phyloP scores from a whole-genome alignment of 352 stramenopile genomes.

The Hyaloperonospora brassicae region DNA sequence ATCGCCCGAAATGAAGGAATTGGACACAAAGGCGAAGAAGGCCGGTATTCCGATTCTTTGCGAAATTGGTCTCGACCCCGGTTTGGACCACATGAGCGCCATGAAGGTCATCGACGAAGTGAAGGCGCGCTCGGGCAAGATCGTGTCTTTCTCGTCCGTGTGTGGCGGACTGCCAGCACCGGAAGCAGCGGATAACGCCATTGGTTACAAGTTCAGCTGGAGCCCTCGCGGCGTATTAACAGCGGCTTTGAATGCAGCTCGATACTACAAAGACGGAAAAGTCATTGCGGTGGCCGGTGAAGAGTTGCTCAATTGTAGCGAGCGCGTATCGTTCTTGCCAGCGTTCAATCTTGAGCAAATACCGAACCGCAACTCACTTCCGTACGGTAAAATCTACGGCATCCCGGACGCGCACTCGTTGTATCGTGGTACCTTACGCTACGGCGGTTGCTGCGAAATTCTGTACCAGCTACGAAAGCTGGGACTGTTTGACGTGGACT shows the following conservation, averaged over 20 bases:
- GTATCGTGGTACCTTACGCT: constrained; percentile 92
- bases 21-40: constrained; percentile 66
- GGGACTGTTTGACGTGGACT: constrained; percentile 81
- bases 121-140: constrained; percentile 78
- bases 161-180: constrained; percentile 92
- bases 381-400: constrained; percentile 91
- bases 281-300: constrained; percentile 80
- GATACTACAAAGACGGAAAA: constrained; percentile 81
- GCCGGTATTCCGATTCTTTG: constrained; percentile 90
- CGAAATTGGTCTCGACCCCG: constrained; percentile 93
- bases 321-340: constrained; percentile 82
- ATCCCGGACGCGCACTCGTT: constrained; percentile 88
- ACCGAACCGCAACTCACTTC: constrained; percentile 91
- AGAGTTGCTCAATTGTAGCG: constrained; percentile 81
- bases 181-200: constrained; percentile 91
- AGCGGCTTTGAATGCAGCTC: constrained; percentile 86
- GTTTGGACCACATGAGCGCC: constrained; percentile 95
- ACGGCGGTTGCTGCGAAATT: constrained; percentile 88
- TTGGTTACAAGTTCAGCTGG: constrained; percentile 98
- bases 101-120: constrained; percentile 96
- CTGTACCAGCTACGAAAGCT: constrained; percentile 88
- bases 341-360: constrained; percentile 92
- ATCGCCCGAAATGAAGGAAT: constrained; percentile 86
- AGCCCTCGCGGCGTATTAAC: constrained; percentile 91
- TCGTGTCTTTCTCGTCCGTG: constrained; percentile 90